phyloP scores from a whole-genome alignment of 31 red algal genomes.

The Endocladia muricata region DNA sequence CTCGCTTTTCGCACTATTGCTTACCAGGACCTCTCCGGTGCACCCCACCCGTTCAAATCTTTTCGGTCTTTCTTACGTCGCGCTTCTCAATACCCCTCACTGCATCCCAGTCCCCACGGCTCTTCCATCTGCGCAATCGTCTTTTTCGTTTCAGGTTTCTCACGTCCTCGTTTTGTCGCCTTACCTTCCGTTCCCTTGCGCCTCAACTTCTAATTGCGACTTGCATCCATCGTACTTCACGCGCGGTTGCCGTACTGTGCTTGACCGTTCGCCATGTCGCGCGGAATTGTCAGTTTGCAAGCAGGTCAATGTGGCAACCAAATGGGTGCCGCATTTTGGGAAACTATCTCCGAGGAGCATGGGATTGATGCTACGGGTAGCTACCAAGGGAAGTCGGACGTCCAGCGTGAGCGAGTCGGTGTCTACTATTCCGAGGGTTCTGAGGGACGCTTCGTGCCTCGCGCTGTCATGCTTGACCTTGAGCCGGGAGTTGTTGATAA shows the following conservation, averaged over 20 bases:
- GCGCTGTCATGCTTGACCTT: constrained; percentile 88
- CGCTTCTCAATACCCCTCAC: no score
- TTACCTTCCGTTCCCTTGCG: not conserved
- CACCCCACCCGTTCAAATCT: no score
- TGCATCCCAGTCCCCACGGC: no score
- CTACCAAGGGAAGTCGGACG: constrained; percentile 47
- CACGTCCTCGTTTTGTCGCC: not conserved
- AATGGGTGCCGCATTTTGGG: constrained; percentile 95
- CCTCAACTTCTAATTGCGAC: not conserved
- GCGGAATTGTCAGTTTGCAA: constrained; percentile 71
- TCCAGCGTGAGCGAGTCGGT: constrained; percentile 85
- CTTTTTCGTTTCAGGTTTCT: not conserved
- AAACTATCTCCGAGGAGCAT: constrained; percentile 96
- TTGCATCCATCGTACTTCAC: not conserved
- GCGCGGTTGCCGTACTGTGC: not conserved
- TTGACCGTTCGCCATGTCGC: constrained; percentile 41
- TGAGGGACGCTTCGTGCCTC: constrained; percentile 89
- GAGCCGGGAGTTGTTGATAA: constrained; percentile 92
- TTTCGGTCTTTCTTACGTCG: no score
- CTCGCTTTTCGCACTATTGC: no score
- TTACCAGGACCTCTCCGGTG: no score
- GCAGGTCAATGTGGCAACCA: constrained; percentile 99
- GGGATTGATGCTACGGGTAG: constrained; percentile 73
- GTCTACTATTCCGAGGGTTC: constrained; percentile 95
- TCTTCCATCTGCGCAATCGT: no score